Base-by-base conservation (phyloP, 192 early-diverging fungal genomes). In the Haplosporangium gracile region DNA sequence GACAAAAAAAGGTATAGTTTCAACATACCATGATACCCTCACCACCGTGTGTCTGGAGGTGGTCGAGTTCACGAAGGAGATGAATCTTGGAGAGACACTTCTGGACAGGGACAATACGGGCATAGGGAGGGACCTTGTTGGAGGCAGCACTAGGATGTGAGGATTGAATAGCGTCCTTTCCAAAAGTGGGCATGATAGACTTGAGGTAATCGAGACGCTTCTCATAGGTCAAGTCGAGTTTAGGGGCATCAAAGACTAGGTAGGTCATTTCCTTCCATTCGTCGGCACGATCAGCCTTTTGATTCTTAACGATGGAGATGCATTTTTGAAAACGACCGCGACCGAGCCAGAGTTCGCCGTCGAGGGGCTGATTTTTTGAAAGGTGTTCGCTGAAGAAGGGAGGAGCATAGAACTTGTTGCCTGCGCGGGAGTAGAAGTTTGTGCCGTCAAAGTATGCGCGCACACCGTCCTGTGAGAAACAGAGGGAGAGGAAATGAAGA, bases 301-400 rank as follows among this genome's bases (percentile, higher is more conserved):
- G 78, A 47, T 88, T 90, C 76, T 90, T 92, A 65, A 95, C 93
- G 68, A 94, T 88, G 24, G 93, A 94, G 10, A 95, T 91, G 24
- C 93, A 94, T 65, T 88, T 78, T 68, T 90, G 88, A 76, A 95
- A 95, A 57, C 88, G 83, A 24, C 92, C 92, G 0, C 94, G 89
- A n/a, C 95, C 95, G 24, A 76, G 81, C 81, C 92, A 96, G 29
- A 96, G 93, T 82, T 96, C 95, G 2, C 95, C 95, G 77, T 96
- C 95, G 15, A 96, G 88, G 34, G 88, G 90, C 71, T 91, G 84
- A 49, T 93, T 88, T 20, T 76, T 89, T 5, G 95, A 94, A 15
- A 92, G 72, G 39, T 79, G 60, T 83, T 75, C 53, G 34, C 80
- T 84, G 70, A 92, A 92, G 75, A 82, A 88, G 20, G 75, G 78